Conservation (phyloP, 2,329 filamentous ascomycete species). For the Phyllosticta capitalensis region DNA sequence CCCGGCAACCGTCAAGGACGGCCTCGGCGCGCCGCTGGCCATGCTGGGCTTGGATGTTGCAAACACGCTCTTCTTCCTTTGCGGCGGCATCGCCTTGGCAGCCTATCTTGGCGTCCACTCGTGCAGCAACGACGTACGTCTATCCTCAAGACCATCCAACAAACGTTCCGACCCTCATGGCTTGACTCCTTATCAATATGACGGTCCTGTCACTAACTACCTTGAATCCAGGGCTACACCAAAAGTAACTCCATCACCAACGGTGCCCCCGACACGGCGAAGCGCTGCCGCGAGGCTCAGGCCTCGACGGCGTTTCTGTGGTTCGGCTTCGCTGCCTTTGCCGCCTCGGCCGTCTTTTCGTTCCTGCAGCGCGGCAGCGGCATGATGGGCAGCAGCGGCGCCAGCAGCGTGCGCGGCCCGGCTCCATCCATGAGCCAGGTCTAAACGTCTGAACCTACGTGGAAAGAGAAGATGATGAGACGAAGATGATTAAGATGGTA, state of each 20-base stretch:
- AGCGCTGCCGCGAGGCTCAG: conserved; percentile 67
- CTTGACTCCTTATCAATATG: too few relatives aligned
- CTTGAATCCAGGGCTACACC: conserved; percentile 30
- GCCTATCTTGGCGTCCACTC: conserved; percentile 59
- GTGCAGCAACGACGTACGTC: conserved; percentile 51
- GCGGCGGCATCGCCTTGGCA: conserved; percentile 59
- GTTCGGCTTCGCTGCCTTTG: conserved; percentile 61
- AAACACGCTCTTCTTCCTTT: conserved; percentile 59
- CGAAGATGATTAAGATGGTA: not conserved
- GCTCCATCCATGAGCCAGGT: conserved; percentile 47
- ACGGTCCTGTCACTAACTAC: conserved; percentile 2
- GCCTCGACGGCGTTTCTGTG: conserved; percentile 67
- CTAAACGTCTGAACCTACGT: conserved; percentile 23
- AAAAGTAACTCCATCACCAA: conserved; percentile 50
- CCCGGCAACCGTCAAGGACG: conserved; percentile 44
- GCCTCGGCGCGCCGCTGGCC: conserved; percentile 43
- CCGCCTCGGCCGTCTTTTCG: conserved; percentile 46
- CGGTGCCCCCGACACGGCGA: conserved; percentile 48
- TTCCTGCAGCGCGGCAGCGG: conserved; percentile 31
- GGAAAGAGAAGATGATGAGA: not conserved
- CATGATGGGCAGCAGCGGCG: conserved; percentile 34
- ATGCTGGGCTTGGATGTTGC: conserved; percentile 48
- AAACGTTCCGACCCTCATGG: too few relatives aligned
- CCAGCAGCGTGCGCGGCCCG: conserved; percentile 37
- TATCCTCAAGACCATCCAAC: not conserved